Conservation (phyloP, 2,329 filamentous ascomycete species). For the Colletotrichum euphorbiae region DNA sequence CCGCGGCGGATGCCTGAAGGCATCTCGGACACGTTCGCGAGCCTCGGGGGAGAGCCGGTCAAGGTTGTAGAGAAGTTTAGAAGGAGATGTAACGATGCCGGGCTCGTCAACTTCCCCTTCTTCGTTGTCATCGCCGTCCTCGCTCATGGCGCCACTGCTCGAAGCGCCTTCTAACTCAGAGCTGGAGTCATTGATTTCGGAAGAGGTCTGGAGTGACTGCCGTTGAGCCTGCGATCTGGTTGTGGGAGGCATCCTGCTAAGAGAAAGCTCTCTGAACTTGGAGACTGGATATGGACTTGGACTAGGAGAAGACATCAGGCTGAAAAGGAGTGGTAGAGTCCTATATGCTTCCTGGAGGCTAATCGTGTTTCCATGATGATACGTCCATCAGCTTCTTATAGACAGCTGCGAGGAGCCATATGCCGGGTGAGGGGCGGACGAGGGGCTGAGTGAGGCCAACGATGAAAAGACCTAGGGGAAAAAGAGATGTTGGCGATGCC, state of each 20-base stretch:
- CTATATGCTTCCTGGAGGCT: conserved; percentile 29
- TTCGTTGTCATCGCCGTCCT: conserved; percentile 43
- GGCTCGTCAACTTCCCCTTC: conserved; percentile 42
- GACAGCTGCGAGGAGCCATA: conserved; percentile 4
- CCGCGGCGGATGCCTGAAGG: conserved; percentile 60
- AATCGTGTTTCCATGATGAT: conserved; percentile 23
- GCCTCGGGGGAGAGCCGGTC: conserved; percentile 52
- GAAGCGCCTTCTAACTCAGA: conserved; percentile 46
- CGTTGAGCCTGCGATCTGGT: conserved; percentile 48
- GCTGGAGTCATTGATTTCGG: conserved; percentile 43
- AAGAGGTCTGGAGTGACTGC: conserved; percentile 42
- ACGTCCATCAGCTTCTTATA: conserved; percentile 33
- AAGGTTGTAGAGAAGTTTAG: conserved; percentile 55
- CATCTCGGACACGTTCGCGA: conserved; percentile 55
- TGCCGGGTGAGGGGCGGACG: conserved; percentile 8
- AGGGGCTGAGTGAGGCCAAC: conserved; percentile 36
- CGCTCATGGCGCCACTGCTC: conserved; percentile 44
- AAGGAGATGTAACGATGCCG: conserved; percentile 51
- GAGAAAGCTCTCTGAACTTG: conserved; percentile 55
- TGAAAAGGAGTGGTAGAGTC: conserved; percentile 18
- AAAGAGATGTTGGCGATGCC: conserved; percentile 24
- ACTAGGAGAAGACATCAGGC: conserved; percentile 44
- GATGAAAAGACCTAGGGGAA: conserved; percentile 22
- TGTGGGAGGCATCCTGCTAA: conserved; percentile 53
- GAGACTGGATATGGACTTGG: conserved; percentile 51